Base-by-base conservation (phyloP, 1,139 yeast genomes). In the Candida labiduridarum region DNA sequence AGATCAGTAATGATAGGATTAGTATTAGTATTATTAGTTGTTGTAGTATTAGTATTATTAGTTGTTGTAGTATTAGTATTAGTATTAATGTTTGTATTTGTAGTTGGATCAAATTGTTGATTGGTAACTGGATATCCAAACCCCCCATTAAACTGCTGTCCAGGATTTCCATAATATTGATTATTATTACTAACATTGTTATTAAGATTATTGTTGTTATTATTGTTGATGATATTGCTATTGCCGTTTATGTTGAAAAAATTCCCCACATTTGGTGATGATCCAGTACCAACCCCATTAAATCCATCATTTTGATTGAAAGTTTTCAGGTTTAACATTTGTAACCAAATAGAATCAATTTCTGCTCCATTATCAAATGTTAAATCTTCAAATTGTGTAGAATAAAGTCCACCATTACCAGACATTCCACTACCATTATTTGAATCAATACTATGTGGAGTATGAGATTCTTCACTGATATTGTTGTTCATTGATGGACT, bases 311-410 rank as follows among this genome's bases (percentile, higher is more conserved):
- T 46, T 39, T 49, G 53, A n/a, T 44, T 38, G 19, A 31, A 41
- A 19, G 41, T 50, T 31, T 45, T 52, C 45, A 45, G 45, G 4
- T 51, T 50, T 27, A 72, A 62, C 60, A 74, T 64, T 50, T 70
- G 74, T 41, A 68, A 56, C 79, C 79, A 75, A 15, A 73, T 53
- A 46, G 68, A 65, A 56, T 75, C 80, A 14, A 72, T 68, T 46
- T 73, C 75, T 1, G 64, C 65, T 46, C 68, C 65, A 40, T 65
- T 64, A 36, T 69, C 62, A 44, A 62, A 62, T 41, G 64, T 61
- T 22, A 66, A 50, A 47, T 64, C 62, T 39, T 56, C 59, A 48
- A 52, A 49, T 33, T 54, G 56, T 4, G 57, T 34, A n/a, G 49
- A 47, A 41, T 46, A 53, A 19, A 54, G 39, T 22, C 14, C 40